Base-by-base conservation (phyloP, 2,329 filamentous ascomycete species). In the Pseudocercospora musae region DNA sequence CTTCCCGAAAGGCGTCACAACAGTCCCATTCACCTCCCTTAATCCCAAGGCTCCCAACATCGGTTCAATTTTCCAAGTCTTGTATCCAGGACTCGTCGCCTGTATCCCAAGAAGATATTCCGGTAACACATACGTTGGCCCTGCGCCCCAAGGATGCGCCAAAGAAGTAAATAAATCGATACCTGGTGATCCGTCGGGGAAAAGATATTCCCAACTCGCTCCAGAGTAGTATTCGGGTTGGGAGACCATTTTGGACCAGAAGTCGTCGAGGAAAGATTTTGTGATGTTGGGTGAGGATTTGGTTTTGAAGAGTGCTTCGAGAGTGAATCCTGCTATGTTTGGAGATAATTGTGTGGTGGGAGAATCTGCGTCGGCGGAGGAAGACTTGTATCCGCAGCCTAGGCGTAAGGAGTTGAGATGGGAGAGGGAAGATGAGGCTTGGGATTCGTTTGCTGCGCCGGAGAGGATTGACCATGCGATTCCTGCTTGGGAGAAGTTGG, bases 141-240 rank as follows among this genome's bases (percentile, higher is more conserved):
- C 79, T 0, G 75, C 78, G 31, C 78, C 76, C 80, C 79, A 82
- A 0, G 79, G 78, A 62, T 81, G 79, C 1, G 73, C 70, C 0
- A 80, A 67, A 46, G 75, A 78, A 1, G 80, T 82, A 66, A 75
- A 82, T 0, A 78, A 62, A 10, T 73, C 73, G 1, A 82, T 70
- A 0, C 78, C 79, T 0, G 80, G 79, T 0, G 27, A 49, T 1
- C 75, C 74, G 25, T 77, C 71, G 0, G 75, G 72, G 42, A 74
- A 72, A 1, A 80, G 70, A 49, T 82, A 81, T 63, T 82, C 79
- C 79, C 80, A 82, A 18, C 73, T 75, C 6, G 78, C 73, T 5
- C 79, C 79, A 1, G 75, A 77, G 23, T 71, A 71, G 60, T 75
- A 76, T 31, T 71, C 59, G 5, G 74, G 60, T 27, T 78, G 70